A percentile compares a stretch with the other conserved stretches of the same genome.
Conservation (phyloP, 352 stramenopile species). For the Phytophthora podocarpi region DNA sequence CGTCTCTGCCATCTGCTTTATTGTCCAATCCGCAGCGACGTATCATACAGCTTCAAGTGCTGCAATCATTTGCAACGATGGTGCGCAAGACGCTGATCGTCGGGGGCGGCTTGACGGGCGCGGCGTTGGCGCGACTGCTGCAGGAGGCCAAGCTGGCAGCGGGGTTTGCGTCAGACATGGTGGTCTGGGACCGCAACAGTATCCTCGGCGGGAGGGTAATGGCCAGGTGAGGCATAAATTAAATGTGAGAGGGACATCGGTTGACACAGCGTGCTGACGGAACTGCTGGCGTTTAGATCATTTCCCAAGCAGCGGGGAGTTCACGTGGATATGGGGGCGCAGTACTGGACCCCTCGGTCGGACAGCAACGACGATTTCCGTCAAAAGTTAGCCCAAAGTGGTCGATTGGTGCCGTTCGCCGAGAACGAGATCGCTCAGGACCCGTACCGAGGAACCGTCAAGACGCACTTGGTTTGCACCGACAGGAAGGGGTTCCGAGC, state of each 20-base stretch:
- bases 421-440: conserved; percentile 61
- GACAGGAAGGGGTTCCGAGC: conserved; percentile 55
- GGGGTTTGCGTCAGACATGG: conserved; percentile 37
- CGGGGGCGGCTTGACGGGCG: conserved; percentile 66
- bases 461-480: conserved; percentile 45
- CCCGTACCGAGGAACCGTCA: conserved; percentile 34
- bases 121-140: conserved; percentile 54
- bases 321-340: conserved; percentile 70
- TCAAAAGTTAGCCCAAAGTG: conserved; percentile 35
- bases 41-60: conserved; percentile 27
- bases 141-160: conserved; percentile 47
- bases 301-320: conserved; percentile 61
- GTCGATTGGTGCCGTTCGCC: conserved; percentile 46
- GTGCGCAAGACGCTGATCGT: conserved; percentile 59
- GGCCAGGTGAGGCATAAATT: conserved; percentile 46
- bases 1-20: not conserved
- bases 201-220: conserved; percentile 71
- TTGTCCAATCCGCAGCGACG: conserved; percentile 20
- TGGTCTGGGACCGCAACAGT: conserved; percentile 79
- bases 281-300: conserved; percentile 32
- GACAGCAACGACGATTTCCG: conserved; percentile 59
- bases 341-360: conserved; percentile 68
- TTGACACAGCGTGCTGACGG: conserved; percentile 4
- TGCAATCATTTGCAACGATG: conserved; percentile 26
- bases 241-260: not conserved